A percentile compares a stretch with the other conserved stretches of the same genome.
phyloP scores from a whole-genome alignment of 2,329 filamentous ascomycete genomes.

The Hymenoscyphus salicellus region DNA sequence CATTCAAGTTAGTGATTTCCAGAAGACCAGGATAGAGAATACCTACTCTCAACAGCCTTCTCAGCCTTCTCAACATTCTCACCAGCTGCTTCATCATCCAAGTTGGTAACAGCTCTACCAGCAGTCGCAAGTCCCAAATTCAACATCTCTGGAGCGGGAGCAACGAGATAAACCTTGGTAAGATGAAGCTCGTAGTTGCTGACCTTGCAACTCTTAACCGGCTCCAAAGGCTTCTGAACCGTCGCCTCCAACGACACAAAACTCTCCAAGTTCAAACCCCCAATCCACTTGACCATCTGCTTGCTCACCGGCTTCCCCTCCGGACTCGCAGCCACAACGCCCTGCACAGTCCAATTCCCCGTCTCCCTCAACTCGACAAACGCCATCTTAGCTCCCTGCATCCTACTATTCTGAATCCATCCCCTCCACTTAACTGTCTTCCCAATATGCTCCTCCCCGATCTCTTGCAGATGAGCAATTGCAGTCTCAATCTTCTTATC shows the following conservation, averaged over 20 bases:
- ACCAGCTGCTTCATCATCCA: slow-evolving; percentile 55
- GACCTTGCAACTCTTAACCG: slow-evolving; percentile 83
- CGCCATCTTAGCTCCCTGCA: slow-evolving; percentile 86
- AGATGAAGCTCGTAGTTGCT: slow-evolving; percentile 83
- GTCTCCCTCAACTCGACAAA: slow-evolving; percentile 83
- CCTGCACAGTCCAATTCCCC: slow-evolving; percentile 75
- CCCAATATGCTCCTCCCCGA: slow-evolving; percentile 64
- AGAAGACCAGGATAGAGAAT: neutral
- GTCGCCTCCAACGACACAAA: slow-evolving; percentile 77
- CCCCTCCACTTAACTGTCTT: slow-evolving; percentile 73
- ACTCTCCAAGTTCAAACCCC: slow-evolving; percentile 71
- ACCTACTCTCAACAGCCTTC: slow-evolving; percentile 42
- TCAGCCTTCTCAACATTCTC: slow-evolving; percentile 45
- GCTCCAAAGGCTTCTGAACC: slow-evolving; percentile 78
- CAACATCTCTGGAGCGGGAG: slow-evolving; percentile 56
- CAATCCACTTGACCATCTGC: slow-evolving; percentile 94
- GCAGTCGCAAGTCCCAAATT: slow-evolving; percentile 57
- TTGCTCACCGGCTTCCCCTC: slow-evolving; percentile 65
- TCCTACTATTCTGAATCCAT: slow-evolving; percentile 82
- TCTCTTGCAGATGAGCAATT: slow-evolving; percentile 57
- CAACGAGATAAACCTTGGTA: slow-evolving; percentile 76
- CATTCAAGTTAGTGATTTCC: slow-evolving; percentile 19
- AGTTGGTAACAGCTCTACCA: slow-evolving; percentile 54
- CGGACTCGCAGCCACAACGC: slow-evolving; percentile 65
- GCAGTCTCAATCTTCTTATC: slow-evolving; percentile 53